Evolutionary conservation across 2,329 filamentous ascomycete genomes (phyloP).

Genomic region (Ophiostoma triangulosporum): DNA sequence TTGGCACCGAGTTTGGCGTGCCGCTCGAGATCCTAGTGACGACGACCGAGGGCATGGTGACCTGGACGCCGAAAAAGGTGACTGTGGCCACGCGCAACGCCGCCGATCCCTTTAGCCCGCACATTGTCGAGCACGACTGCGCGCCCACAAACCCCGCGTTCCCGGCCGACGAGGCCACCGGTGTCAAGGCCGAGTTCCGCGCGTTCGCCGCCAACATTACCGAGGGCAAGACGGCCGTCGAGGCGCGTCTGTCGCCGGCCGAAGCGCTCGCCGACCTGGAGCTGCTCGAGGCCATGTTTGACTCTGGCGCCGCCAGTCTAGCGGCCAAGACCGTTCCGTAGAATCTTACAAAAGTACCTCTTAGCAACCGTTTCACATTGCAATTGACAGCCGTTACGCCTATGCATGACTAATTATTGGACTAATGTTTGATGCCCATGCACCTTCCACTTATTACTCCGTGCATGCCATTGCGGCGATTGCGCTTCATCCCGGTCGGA

Average conservation of each 20-base stretch:
- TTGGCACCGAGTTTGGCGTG: slow-evolving; percentile 21
- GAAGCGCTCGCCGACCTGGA: slow-evolving; percentile 21
- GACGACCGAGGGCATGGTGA: slow-evolving; percentile 19
- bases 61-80: slow-evolving; percentile 16
- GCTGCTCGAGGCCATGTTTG: slow-evolving; percentile 19
- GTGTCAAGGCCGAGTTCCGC: slow-evolving; percentile 20
- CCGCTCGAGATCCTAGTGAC: slow-evolving; percentile 17
- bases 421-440: too few species aligned
- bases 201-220: slow-evolving; percentile 19
- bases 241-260: slow-evolving; percentile 17
- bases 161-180: slow-evolving; percentile 10
- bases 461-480: too few species aligned
- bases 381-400: too few species aligned
- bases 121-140: slow-evolving; percentile 10
- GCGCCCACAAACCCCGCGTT: slow-evolving; percentile 12
- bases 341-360: not conserved
- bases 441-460: too few species aligned
- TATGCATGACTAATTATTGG: too few species aligned
- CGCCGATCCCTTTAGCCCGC: not conserved
- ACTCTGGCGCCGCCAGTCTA: slow-evolving; percentile 16
- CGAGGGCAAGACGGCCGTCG: slow-evolving; percentile 11
- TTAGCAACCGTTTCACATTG: too few species aligned
- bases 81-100: slow-evolving; percentile 10
- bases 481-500: too few species aligned
- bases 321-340: slow-evolving; percentile 2